Conservation (phyloP, 2,329 filamentous ascomycete species). For the Plectosphaerella plurivora region DNA sequence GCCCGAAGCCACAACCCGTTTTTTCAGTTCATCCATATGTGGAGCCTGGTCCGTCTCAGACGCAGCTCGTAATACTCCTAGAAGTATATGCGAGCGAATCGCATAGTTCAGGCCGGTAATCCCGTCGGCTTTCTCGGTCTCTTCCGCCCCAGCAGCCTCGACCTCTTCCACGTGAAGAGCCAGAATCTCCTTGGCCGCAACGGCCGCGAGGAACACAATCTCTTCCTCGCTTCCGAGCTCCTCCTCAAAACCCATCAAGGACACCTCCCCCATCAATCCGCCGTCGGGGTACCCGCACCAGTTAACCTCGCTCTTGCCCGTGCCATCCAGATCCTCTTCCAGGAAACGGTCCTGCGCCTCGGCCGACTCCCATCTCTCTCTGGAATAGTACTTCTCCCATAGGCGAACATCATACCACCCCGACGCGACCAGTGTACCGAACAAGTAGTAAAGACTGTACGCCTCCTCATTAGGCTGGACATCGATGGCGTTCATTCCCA, state of each 20-base stretch:
- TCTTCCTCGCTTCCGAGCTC: conserved; percentile 14
- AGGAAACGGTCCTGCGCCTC: background rate
- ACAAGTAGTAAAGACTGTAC: too few species aligned
- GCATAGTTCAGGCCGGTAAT: conserved; percentile 6
- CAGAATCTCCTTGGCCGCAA: conserved; percentile 6
- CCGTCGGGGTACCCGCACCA: conserved; percentile 9
- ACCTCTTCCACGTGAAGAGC: too few species aligned
- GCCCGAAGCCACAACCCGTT: background rate
- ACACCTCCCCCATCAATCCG: background rate
- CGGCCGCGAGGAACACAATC: conserved; percentile 11
- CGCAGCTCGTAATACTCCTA: conserved; percentile 6
- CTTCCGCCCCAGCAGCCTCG: too few species aligned
- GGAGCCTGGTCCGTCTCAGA: background rate
- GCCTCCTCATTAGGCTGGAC: too few species aligned
- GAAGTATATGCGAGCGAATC: conserved; percentile 12
- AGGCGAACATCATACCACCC: conserved; percentile 2
- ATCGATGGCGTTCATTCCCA: too few species aligned
- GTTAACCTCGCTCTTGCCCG: conserved; percentile 4
- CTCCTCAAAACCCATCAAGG: conserved; percentile 7
- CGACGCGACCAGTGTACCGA: background rate
- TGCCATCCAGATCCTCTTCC: conserved; percentile 8
- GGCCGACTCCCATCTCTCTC: conserved; percentile 2
- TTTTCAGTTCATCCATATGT: conserved; percentile 1
- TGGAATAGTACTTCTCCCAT: conserved; percentile 6
- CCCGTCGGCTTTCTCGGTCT: conserved; percentile 1